Base-by-base conservation (phyloP, 305 asterid species). In the Fraxinus xanthoxyloides region DNA sequence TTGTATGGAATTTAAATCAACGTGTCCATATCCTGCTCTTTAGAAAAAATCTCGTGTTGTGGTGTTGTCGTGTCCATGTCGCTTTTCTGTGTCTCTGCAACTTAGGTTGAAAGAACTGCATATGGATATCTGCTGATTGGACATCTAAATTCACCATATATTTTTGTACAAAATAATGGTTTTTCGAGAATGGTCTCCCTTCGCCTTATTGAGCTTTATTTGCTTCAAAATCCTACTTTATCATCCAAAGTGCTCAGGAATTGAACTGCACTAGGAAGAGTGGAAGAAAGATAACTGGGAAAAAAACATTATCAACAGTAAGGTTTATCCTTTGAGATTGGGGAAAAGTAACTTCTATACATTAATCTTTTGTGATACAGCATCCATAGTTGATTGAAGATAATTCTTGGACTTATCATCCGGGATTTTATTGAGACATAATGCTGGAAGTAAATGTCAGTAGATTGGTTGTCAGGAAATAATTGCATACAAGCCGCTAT, bases 311-410 rank as follows among this genome's bases (percentile, higher is more conserved):
- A 31, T 80, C 74, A 21, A 79, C 70, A 28, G 51, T 30, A 69
- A 43, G 61, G 73, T n/a, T 36, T 34, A 56, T 46, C 59, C 28
- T 77, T 43, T 67, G 3, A 17, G 81, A 48, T 69, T 77, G 81
- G 8, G 36, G 75, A 51, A 67, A 69, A 23, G 79, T 23, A 26
- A 76, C 65, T 51, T 70, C 82, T 54, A 15, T 34, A 7, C 79
- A 10, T 56, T 82, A 77, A 48, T 56, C 35, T 77, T 32, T 46
- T 65, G 34, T 51, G 3, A 1, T 72, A 2, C 19, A 56, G 10
- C 77, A 36, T 9, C n/a, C 31, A 28, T 56, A 19, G 9, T 34
- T 34, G 21, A n/a, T 78, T 23, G 23, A 35, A 78, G 43, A 72
- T 23, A 56, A 19, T 56, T 19, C 26, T 56, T 56, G 8, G 67